Conservation (phyloP, 2,329 filamentous ascomycete genomes). For the Fusarium sp. region DNA sequence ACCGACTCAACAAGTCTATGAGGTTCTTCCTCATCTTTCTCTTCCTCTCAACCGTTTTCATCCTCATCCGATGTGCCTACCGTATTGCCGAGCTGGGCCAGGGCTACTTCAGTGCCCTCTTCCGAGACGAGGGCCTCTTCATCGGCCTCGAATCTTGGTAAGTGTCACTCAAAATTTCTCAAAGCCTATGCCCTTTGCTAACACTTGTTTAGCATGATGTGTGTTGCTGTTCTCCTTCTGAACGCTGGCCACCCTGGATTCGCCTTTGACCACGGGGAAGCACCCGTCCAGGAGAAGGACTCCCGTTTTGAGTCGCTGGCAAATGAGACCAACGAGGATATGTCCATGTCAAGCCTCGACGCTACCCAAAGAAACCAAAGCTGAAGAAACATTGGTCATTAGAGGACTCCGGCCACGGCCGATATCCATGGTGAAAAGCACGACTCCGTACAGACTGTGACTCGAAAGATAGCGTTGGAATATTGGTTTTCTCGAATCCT, state of each 20-base stretch:
- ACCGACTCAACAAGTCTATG: slow-evolving; percentile 53
- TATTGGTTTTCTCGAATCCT: neutral
- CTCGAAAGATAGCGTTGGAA: neutral
- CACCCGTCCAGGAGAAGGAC: slow-evolving; percentile 8
- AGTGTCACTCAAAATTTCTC: neutral
- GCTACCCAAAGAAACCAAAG: neutral
- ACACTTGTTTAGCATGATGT: slow-evolving; percentile 38
- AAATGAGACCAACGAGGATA: slow-evolving; percentile 11
- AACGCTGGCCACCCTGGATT: slow-evolving; percentile 41
- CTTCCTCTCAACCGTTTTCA: slow-evolving; percentile 63
- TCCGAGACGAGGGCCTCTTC: slow-evolving; percentile 42
- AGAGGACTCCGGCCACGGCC: neutral
- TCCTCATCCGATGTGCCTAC: slow-evolving; percentile 69
- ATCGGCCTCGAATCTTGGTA: slow-evolving; percentile 44
- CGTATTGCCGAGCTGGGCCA: slow-evolving; percentile 69
- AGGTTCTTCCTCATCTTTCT: slow-evolving; percentile 63
- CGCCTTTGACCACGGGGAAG: slow-evolving; percentile 18
- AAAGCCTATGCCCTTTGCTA: neutral
- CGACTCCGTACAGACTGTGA: neutral
- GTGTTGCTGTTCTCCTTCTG: slow-evolving; percentile 34
- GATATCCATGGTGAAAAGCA: neutral
- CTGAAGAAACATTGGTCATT: neutral
- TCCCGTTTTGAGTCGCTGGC: slow-evolving; percentile 1
- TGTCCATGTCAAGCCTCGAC: slow-evolving; percentile 9
- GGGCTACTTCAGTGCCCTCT: slow-evolving; percentile 58